phyloP scores from a whole-genome alignment of 176 grass and related monocot species.

The Chloris gayana region DNA sequence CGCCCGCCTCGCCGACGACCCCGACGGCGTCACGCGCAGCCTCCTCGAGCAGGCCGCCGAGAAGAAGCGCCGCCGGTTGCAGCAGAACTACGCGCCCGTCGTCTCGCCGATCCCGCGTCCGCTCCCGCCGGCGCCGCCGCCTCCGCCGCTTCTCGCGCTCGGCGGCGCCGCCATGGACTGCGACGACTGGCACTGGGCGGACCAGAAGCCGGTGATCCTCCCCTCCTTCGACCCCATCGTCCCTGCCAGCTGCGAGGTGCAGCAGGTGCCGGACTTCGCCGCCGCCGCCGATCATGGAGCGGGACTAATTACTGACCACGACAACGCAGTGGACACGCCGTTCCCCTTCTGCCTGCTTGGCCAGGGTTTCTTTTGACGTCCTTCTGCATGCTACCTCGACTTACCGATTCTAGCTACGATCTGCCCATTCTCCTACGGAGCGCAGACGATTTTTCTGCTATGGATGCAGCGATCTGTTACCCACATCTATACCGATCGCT shows the following conservation, averaged over 20 bases:
- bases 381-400: neutral
- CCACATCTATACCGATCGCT: slow-evolving; percentile 13
- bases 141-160: neutral
- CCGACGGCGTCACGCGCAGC: slow-evolving; percentile 38
- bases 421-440: neutral
- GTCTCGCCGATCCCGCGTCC: neutral
- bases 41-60: slow-evolving; percentile 46
- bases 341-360: slow-evolving; percentile 78
- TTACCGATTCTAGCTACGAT: neutral
- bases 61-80: slow-evolving; percentile 45
- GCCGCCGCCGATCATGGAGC: neutral
- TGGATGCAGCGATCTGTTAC: neutral
- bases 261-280: slow-evolving; percentile 45
- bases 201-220: slow-evolving; percentile 17
- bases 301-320: slow-evolving; percentile 19
- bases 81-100: neutral
- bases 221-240: slow-evolving; percentile 18
- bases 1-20: slow-evolving; percentile 50
- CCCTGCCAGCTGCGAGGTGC: slow-evolving; percentile 6
- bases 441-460: slow-evolving; percentile 18
- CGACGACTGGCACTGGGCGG: slow-evolving; percentile 28
- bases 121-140: neutral
- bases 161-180: slow-evolving; percentile 12
- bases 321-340: slow-evolving; percentile 28
- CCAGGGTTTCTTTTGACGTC: slow-evolving; percentile 50